phyloP scores from a whole-genome alignment of 2,329 filamentous ascomycete genomes.

The Diplodia corticola region DNA sequence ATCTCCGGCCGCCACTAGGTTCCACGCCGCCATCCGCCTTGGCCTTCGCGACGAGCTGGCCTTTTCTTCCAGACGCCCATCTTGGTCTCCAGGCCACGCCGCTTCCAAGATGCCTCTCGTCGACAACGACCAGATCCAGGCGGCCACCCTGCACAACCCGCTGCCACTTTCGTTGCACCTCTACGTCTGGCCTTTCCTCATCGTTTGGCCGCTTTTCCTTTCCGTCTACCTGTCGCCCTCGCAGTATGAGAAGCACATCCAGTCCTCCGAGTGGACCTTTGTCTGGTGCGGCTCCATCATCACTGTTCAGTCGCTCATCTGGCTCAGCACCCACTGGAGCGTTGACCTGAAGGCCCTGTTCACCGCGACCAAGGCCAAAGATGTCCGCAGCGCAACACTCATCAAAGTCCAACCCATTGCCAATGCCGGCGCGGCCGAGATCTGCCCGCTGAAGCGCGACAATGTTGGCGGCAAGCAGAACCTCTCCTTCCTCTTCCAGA shows the following conservation, averaged over 20 bases:
- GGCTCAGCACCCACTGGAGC: conserved; percentile 98
- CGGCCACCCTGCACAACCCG: conserved; percentile 84
- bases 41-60: conserved; percentile 16
- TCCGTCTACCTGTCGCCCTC: conserved; percentile 80
- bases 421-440: conserved; percentile 87
- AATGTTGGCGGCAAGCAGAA: conserved; percentile 73
- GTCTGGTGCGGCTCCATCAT: conserved; percentile 89
- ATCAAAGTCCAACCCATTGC: conserved; percentile 91
- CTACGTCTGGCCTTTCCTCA: conserved; percentile 90
- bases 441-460: conserved; percentile 78
- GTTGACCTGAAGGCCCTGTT: conserved; percentile 82
- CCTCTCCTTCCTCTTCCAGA: conserved; percentile 93
- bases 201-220: conserved; percentile 90
- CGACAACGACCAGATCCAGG: conserved; percentile 85
- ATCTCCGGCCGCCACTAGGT: conserved; percentile 8
- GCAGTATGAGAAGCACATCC: conserved; percentile 87
- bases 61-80: conserved; percentile 19
- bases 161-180: conserved; percentile 77
- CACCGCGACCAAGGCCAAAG: conserved; percentile 70
- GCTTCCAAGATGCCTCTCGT: conserved; percentile 64
- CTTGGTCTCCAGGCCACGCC: conserved; percentile 14
- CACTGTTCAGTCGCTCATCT: conserved; percentile 82
- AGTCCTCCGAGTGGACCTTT: conserved; percentile 96
- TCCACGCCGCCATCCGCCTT: conserved; percentile 4
- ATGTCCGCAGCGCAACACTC: conserved; percentile 71